Percentiles rank a stretch among this genome's conserved stretches.
phyloP scores from a whole-genome alignment of 148 eudicot species.

The Fagopyrum homotropicum region DNA sequence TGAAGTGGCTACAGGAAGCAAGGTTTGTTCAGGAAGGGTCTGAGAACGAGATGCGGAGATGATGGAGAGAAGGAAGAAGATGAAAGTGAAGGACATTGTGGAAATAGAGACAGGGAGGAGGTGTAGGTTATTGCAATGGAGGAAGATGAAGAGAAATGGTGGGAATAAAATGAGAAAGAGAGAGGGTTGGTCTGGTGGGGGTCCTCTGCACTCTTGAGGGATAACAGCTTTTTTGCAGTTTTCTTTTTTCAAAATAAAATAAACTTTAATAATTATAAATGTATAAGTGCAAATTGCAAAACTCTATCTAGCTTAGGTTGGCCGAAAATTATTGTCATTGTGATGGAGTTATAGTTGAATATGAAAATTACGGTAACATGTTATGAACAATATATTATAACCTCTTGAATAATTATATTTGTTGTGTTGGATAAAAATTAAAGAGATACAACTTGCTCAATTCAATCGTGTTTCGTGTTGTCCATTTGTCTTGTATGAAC shows the following conservation, averaged over 20 bases:
- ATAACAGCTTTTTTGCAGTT: not conserved
- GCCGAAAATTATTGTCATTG: no score
- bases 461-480: no score
- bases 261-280: no score
- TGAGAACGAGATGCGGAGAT: slow-evolving; percentile 7
- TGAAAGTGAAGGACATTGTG: slow-evolving; percentile 11
- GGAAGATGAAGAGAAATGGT: not conserved
- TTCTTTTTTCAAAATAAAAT: not conserved
- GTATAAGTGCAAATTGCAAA: no score
- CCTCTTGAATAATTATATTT: no score
- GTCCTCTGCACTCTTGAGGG: not conserved
- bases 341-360: no score
- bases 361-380: no score
- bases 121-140: not conserved
- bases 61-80: slow-evolving; percentile 19
- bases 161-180: not conserved
- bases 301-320: no score
- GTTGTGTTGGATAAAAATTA: no score
- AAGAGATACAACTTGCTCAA: no score
- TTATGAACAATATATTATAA: no score
- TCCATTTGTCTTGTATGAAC: no score
- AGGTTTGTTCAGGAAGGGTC: slow-evolving; percentile 30
- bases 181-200: not conserved
- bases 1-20: slow-evolving; percentile 25
- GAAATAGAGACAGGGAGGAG: not conserved